Evolutionary conservation across 495 filamentous ascomycete genomes (phyloP), one percentile per base, ranked within the genome.

Genomic region (Staphylotrichum tortipilum): DNA sequence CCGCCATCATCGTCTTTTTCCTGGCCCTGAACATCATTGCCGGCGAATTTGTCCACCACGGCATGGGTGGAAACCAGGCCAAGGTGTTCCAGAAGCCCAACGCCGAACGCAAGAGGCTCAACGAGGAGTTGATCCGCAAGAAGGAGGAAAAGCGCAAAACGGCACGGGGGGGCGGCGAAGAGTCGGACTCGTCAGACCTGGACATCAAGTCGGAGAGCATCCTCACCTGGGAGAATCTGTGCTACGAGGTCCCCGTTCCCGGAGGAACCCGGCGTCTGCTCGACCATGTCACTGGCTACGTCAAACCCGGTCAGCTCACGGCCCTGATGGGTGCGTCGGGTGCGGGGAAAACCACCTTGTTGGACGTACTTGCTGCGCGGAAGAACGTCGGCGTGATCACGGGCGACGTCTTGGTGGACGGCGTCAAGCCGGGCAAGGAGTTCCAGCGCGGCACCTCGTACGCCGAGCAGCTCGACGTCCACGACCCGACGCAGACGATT

Each of bases 311-410:
- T 1, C 72, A 84, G 56, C 69, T 94, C 8, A 90, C 86, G 2
- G 88, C 87, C 11, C 66, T 92, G 11, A 89, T 91, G 86, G 88
- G 88, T 7, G 84, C 83, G 10, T 88, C 83, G 2, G 88, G 88
- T n/a, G 88, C 88, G 11, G 88, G 88, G 6, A 94, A 94, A 60
- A 94, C 88, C 1, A 92, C 88, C 0, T 65, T 92, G 3, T 62
- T 94, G 21, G 86, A 94, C 61, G 85, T 89, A 1, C 66, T 94
- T 6, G 88, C 88, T 0, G 68, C 77, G 3, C 70, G 88, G 19
- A 89, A 88, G 65, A 88, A 82, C 53, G 84, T 89, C 48, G 88
- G 88, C 39, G 82, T 88, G 1, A 82, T 91, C 23, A 62, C 62
- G 6, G 88, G 88, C 21, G 81, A 88, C 47, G 80, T 88, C 28